Conservation (phyloP, 148 eudicot species). For the Persicaria tinctoria region DNA sequence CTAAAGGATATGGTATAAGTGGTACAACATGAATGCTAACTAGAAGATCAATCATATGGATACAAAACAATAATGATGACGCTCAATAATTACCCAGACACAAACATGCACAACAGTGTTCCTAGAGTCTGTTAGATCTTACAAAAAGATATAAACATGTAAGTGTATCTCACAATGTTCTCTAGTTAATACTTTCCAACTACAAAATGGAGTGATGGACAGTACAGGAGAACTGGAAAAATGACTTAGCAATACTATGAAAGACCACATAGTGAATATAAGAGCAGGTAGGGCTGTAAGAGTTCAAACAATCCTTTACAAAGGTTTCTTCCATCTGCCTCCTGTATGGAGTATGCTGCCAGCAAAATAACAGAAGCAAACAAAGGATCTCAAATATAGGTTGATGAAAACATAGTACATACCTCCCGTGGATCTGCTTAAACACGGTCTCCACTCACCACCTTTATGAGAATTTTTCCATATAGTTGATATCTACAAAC, state of each 20-base stretch:
- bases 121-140: neutral
- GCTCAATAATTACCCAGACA: neutral
- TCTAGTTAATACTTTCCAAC: neutral
- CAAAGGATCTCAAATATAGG: neutral
- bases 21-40: neutral
- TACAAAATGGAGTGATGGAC: no score
- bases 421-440: slow-evolving; percentile 75
- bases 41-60: neutral
- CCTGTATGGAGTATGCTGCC: neutral
- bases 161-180: neutral
- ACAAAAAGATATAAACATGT: neutral
- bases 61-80: neutral
- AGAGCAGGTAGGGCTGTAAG: neutral
- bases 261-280: slow-evolving; percentile 4
- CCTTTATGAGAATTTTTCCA: slow-evolving; percentile 87
- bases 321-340: neutral
- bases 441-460: slow-evolving; percentile 91
- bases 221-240: neutral
- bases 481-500: slow-evolving; percentile 68
- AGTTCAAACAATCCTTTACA: neutral
- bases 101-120: neutral
- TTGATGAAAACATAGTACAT: slow-evolving; percentile 16
- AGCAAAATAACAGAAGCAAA: neutral
- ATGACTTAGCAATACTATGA: neutral
- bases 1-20: neutral